These are phyloP conservation scores for Globisporangium ultimum DNA, from an alignment of 352 stramenopile genomes.

Conservation along the genomic window DNA sequence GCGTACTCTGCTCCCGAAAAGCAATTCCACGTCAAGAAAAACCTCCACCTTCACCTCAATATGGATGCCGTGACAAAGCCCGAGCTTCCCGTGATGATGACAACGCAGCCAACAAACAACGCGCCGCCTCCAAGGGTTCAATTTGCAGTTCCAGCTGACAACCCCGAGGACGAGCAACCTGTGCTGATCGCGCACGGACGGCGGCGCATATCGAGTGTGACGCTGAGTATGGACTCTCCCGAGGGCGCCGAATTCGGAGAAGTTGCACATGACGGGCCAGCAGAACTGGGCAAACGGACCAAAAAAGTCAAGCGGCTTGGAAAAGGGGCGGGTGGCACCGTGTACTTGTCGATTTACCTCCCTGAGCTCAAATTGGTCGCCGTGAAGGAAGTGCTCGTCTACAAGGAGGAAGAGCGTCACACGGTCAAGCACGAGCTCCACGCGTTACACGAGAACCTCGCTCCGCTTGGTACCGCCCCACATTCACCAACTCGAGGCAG, in stretches of 20 bases:
- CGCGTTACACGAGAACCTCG: constrained; percentile 81
- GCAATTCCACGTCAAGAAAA: constrained; percentile 36
- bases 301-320: constrained; percentile 69
- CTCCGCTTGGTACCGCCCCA: constrained; percentile 29
- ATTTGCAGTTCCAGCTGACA: not conserved
- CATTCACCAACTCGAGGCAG: not conserved
- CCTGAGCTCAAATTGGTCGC: constrained; percentile 82
- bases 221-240: constrained; percentile 50
- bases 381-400: constrained; percentile 83
- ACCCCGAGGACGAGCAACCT: not conserved
- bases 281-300: constrained; percentile 54
- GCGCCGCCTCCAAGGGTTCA: constrained; percentile 10
- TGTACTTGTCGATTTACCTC: constrained; percentile 83
- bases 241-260: constrained; percentile 71
- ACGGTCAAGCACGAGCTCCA: constrained; percentile 88
- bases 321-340: constrained; percentile 80
- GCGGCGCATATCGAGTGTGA: constrained; percentile 54
- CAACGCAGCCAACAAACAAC: constrained; percentile 3
- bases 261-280: constrained; percentile 66
- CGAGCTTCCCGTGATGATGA: constrained; percentile 38
- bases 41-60: constrained; percentile 55
- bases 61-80: constrained; percentile 33
- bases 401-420: constrained; percentile 72
- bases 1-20: not conserved
- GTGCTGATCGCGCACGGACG: constrained; percentile 7